phyloP scores from a whole-genome alignment of 148 eudicot species.

The Rhododendron henanense region DNA sequence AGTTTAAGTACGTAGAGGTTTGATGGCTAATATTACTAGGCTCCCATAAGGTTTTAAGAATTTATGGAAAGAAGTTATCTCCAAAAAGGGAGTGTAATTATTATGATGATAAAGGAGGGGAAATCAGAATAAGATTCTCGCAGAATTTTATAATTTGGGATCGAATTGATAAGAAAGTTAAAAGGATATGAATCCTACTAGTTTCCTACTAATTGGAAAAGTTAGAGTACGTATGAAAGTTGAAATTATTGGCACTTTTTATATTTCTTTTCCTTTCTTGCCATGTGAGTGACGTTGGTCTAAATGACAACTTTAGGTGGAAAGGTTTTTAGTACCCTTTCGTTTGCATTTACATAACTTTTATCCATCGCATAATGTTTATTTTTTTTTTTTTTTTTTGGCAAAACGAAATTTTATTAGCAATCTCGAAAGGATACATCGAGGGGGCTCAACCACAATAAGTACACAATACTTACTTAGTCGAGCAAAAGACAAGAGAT shows the following conservation, averaged over 20 bases:
- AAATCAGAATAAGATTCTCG: background rate
- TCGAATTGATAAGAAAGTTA: background rate
- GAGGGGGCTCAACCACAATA: too few relatives aligned
- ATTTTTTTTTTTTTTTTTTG: too few relatives aligned
- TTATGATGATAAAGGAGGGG: background rate
- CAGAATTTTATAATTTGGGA: background rate
- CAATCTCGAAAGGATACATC: too few relatives aligned
- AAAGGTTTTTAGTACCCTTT: background rate
- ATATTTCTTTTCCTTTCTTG: background rate
- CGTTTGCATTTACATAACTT: background rate
- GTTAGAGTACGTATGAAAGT: background rate
- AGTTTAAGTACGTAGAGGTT: too few relatives aligned
- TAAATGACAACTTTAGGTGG: background rate
- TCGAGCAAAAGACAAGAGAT: too few relatives aligned
- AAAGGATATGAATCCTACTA: background rate
- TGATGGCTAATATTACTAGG: too few relatives aligned
- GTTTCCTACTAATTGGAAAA: background rate
- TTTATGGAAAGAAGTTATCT: too few relatives aligned
- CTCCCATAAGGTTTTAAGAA: too few relatives aligned
- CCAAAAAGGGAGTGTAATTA: too few relatives aligned
- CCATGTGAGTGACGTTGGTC: background rate
- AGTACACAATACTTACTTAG: too few relatives aligned
- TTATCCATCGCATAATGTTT: too few relatives aligned
- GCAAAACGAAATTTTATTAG: too few relatives aligned
- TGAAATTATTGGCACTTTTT: background rate